Percentiles rank a stretch among this genome's conserved stretches.
phyloP scores from a whole-genome alignment of 768 basidiomycete genomes.

The Hemileccinum impolitum region DNA sequence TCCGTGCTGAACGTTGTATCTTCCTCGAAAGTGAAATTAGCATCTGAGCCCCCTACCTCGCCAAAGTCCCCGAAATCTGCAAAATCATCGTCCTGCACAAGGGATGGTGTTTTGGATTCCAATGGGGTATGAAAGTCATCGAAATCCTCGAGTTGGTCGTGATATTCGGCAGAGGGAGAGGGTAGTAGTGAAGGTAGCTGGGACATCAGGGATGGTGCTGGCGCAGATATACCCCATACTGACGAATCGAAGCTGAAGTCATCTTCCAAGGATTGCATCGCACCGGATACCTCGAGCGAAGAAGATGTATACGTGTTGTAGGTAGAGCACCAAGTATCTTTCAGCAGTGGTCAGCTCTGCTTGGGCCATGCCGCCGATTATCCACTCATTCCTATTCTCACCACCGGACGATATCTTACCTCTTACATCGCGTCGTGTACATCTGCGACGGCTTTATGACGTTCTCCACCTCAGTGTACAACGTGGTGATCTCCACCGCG shows the following conservation, averaged over 20 bases:
- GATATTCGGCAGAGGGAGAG: constrained; percentile 27
- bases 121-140: constrained; percentile 46
- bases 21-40: constrained; percentile 38
- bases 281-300: neutral
- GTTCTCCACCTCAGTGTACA: constrained; percentile 69
- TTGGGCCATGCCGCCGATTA: constrained; percentile 17
- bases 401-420: constrained; percentile 49
- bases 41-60: constrained; percentile 46
- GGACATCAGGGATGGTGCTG: constrained; percentile 30
- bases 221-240: constrained; percentile 61
- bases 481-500: constrained; percentile 58
- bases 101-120: constrained; percentile 40
- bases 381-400: constrained; percentile 59
- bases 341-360: too few species aligned
- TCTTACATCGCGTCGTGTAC: constrained; percentile 58
- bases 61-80: constrained; percentile 89
- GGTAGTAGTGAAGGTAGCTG: constrained; percentile 17
- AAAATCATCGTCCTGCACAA: constrained; percentile 66
- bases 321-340: neutral
- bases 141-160: constrained; percentile 52
- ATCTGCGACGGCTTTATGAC: constrained; percentile 74
- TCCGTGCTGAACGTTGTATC: constrained; percentile 20
- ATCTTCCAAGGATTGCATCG: constrained; percentile 55
- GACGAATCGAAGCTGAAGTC: constrained; percentile 70
- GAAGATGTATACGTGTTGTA: constrained; percentile 8